Evolutionary conservation across 164 flowering plant genomes (phyloP), one percentile per base, ranked within the genome.

Genomic region (Nymphaea thermarum): DNA sequence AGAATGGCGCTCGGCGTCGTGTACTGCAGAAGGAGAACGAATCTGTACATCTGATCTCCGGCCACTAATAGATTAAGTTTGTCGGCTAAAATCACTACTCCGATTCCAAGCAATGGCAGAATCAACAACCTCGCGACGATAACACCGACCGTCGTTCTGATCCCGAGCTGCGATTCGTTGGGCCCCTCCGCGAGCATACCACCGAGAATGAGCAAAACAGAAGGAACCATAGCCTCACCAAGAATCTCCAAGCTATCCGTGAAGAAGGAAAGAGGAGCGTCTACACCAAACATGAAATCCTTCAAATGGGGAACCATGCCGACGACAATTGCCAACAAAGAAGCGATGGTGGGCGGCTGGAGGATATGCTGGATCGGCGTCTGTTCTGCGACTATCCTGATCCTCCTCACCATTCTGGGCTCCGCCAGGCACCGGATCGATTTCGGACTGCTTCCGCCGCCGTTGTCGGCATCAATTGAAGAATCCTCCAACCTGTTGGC

Each of bases 291-390:
- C 67, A 87, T 74, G 11, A 85, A 68, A 4, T 72, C 70, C 75
- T 86, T 86, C 14, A 86, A 25, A 44, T 77, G 86, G 43, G 98
- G 96, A 62, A 93, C 84, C 72, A 81, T 62, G 2, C 96, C 96
- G 6, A 93, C 69, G 43, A 82, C 44, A 61, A 89, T 84, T 0
- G 96, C 98, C 53, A 90, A 76, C 6, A 93, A 76, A 59, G 93
- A 90, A 44, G 98, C 95, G 44, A 93, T 74, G 2, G 89, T 93
- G 17, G 98, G 97, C 36, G 98, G 98, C 73, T 89, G 96, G 65
- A 93, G 92, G 7, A 90, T 85, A 76, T 86, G 89, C 16, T 65
- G 72, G 1, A 90, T 70, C 43, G 94, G 97, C 53, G 98, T 93
- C 71, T 83, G 83, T 74, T 90, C 91, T 5, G 94, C 98, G 7